Evolutionary conservation across 1,139 yeast species (phyloP).

Genomic region (Blastobotrys malaysiensis): DNA sequence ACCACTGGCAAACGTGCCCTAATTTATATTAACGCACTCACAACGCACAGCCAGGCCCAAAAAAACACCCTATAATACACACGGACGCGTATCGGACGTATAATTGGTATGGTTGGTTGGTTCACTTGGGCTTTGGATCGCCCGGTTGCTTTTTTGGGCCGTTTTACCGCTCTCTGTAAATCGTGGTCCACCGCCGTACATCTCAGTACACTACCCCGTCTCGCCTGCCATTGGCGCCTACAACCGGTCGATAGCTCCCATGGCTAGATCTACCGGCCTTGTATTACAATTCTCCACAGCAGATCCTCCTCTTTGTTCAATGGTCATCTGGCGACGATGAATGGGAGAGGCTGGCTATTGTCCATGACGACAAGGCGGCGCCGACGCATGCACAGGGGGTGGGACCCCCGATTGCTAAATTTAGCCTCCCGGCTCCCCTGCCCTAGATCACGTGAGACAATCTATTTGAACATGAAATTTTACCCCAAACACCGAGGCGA

Average conservation of each 20-base stretch:
- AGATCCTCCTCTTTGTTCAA: neutral
- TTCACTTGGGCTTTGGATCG: neutral
- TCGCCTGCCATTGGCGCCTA: too few relatives aligned
- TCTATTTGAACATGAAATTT: neutral
- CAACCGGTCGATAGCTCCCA: too few relatives aligned
- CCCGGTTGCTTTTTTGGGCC: neutral
- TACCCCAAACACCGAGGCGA: neutral
- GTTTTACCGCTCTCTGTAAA: neutral
- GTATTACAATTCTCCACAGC: neutral
- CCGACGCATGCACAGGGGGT: neutral
- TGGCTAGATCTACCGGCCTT: neutral
- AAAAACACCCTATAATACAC: neutral
- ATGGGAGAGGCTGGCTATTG: neutral
- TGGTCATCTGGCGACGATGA: neutral
- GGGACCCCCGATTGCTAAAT: neutral
- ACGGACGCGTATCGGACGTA: conserved; percentile 1
- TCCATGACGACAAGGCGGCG: neutral
- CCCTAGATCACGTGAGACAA: neutral
- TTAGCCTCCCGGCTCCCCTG: neutral
- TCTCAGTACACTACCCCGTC: neutral
- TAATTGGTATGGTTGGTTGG: neutral
- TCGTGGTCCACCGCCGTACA: neutral
- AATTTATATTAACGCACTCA: neutral
- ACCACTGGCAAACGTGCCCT: neutral
- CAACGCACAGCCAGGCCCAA: conserved; percentile 1